Evolutionary conservation across 2,329 filamentous ascomycete genomes (phyloP).

Genomic region (Penicillium sp.): DNA sequence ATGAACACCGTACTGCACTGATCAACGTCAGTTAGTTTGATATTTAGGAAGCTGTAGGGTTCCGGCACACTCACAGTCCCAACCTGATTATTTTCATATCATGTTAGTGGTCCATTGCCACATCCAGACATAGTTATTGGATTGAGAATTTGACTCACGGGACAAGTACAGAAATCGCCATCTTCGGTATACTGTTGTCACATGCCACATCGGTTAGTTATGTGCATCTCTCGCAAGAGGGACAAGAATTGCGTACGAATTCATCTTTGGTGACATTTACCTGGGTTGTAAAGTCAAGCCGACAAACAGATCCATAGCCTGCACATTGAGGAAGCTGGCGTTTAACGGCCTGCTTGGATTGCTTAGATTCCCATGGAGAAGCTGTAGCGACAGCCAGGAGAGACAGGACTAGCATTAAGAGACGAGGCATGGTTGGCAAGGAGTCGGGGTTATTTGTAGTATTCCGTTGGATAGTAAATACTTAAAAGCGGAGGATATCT

Average conservation of each 20-base stretch:
- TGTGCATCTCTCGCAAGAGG: not conserved
- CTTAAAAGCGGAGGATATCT: not conserved
- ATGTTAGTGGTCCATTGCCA: not conserved
- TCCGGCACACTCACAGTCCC: not conserved
- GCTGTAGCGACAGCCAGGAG: not conserved
- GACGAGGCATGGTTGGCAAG: not conserved
- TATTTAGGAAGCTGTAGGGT: not conserved
- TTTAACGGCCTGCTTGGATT: not conserved
- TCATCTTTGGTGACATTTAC: not conserved
- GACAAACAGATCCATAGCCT: conserved; percentile 2
- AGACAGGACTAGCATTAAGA: not conserved
- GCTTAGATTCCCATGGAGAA: not conserved
- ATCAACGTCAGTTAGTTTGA: not conserved
- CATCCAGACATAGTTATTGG: not conserved
- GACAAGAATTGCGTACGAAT: not conserved
- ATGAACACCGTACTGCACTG: not conserved
- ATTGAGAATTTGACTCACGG: not conserved
- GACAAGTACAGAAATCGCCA: conserved; percentile 3
- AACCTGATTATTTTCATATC: not conserved
- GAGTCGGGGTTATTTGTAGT: not conserved
- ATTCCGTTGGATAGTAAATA: not conserved
- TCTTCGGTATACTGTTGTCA: not conserved
- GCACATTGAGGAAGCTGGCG: not conserved
- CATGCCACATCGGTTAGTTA: not conserved
- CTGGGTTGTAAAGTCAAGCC: not conserved